Base-by-base conservation (phyloP, 2,329 filamentous ascomycete genomes). In the Monosporascus sp. region DNA sequence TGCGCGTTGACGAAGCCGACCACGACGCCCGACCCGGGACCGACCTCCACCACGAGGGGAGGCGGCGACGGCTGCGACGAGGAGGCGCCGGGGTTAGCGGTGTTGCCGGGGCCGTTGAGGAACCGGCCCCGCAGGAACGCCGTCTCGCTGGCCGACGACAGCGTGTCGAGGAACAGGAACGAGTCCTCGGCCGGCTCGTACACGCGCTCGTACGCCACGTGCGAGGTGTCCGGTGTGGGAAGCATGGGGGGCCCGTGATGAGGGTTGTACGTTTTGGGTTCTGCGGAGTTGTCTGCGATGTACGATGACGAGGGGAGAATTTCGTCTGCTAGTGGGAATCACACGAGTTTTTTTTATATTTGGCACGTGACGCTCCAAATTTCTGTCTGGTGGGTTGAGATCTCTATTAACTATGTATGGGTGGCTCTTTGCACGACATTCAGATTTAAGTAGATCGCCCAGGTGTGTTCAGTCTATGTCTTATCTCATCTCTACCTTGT, bases 171-270 rank as follows among this genome's bases (percentile, higher is more conserved):
- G 48, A 99, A 81, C 45, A 99, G 82, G 68, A 91, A 99, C 5
- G 92, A 97, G 74, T 99, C 94, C 72, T 99, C 94, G 11, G 93
- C 88, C 37, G 94, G 94, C 68, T 97, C 92, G 73, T 99, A 99
- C 62, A 97, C 86, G 52, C 87, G 85, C 69, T 89, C 83, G 72
- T 92, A 96, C 51, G 87, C 83, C 55, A 97, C 89, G 74, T 99
- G 94, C 22, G 89, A 89, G 3, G 94, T 99, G 54, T 90, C 89
- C 15, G 94, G 94, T 1, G 94, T 99, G 9, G 93, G 92, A 28
- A 99, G 83, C 92, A 97, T 96, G 31, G 44, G 22, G 48, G 43
- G n/a, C n/a, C 24, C 26, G n/a, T 67, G 38, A 17, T 40, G 18
- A 38, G 44, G 38, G 41, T 43, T 51, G 31, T 40, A 28, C 20